Conservation (phyloP, 495 filamentous ascomycete genomes). For the Hypoxylon fuscum region DNA sequence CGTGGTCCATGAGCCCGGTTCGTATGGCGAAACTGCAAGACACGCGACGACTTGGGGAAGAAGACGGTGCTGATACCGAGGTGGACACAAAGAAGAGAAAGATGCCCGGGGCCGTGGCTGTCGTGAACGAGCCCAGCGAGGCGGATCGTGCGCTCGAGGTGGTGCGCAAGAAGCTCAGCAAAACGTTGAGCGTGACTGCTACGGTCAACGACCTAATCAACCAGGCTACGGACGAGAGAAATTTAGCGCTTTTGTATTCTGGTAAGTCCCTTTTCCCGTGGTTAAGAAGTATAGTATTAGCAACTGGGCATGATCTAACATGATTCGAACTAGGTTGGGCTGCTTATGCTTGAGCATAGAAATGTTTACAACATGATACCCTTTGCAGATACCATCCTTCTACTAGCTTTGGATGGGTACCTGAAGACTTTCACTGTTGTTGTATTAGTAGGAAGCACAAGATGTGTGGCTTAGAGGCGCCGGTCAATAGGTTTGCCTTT, state of each 20-base stretch:
- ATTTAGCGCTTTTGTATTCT: slow-evolving; percentile 89
- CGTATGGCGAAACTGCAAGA: slow-evolving; percentile 72
- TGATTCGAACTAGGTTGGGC: slow-evolving; percentile 26
- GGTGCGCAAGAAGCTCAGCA: slow-evolving; percentile 92
- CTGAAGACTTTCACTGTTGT: neutral
- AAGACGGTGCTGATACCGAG: slow-evolving; percentile 37
- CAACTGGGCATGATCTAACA: neutral
- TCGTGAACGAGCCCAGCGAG: slow-evolving; percentile 81
- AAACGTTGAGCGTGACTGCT: slow-evolving; percentile 90
- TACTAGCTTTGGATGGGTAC: slow-evolving; percentile 1
- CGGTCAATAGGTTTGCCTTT: too few species aligned
- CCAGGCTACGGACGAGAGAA: slow-evolving; percentile 90
- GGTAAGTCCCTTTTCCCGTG: slow-evolving; percentile 63
- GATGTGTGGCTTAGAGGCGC: too few species aligned
- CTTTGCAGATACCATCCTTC: slow-evolving; percentile 12
- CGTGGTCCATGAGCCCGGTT: slow-evolving; percentile 92
- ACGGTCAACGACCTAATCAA: slow-evolving; percentile 98
- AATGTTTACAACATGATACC: slow-evolving; percentile 17
- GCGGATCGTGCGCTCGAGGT: slow-evolving; percentile 91
- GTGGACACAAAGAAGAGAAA: slow-evolving; percentile 51
- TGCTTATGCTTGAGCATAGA: slow-evolving; percentile 31
- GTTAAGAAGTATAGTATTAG: neutral
- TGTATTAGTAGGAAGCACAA: neutral
- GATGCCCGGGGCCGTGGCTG: slow-evolving; percentile 51
- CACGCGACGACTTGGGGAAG: slow-evolving; percentile 50